A percentile compares a stretch with the other conserved stretches of the same genome.
Conservation (phyloP, 2,329 filamentous ascomycete species). For the Thielaviopsis punctulata region DNA sequence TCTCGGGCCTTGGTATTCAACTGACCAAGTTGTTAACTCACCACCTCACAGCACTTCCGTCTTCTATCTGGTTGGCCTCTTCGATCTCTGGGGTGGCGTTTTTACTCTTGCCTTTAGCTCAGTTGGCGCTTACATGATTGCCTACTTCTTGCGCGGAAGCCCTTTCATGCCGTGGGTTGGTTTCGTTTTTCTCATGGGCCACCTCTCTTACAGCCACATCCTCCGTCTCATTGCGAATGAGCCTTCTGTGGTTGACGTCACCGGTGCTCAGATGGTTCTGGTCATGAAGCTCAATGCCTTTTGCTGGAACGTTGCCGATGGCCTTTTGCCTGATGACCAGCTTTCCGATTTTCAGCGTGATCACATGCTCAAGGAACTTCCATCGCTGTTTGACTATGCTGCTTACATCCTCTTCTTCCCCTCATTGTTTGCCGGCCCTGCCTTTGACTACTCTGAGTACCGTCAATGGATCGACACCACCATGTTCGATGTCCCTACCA, state of each 20-base stretch:
- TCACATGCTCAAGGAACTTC: conserved; percentile 58
- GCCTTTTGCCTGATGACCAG: conserved; percentile 57
- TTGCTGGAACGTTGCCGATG: conserved; percentile 96
- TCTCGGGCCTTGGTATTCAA: neutral
- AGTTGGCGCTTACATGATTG: conserved; percentile 64
- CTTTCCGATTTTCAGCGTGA: conserved; percentile 80
- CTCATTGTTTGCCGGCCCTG: conserved; percentile 70
- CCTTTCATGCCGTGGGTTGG: conserved; percentile 96
- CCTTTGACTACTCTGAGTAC: conserved; percentile 92
- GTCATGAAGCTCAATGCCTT: conserved; percentile 96
- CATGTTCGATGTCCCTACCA: conserved; percentile 77
- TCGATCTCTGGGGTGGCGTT: conserved; percentile 77
- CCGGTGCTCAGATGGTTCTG: conserved; percentile 91
- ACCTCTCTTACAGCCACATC: conserved; percentile 86
- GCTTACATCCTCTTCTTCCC: conserved; percentile 96
- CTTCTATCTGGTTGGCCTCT: conserved; percentile 88
- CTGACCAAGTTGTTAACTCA: neutral
- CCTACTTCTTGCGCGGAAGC: conserved; percentile 58
- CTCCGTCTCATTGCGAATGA: conserved; percentile 54
- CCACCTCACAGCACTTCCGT: conserved; percentile 44
- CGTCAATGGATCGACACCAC: conserved; percentile 79
- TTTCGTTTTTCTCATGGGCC: conserved; percentile 86
- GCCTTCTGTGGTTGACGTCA: conserved; percentile 63
- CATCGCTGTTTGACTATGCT: conserved; percentile 60
- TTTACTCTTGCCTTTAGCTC: conserved; percentile 66